Percentiles rank a stretch among this genome's conserved stretches.
phyloP scores from a whole-genome alignment of 2,329 filamentous ascomycete species.

The Raffaelea ambrosiae region DNA sequence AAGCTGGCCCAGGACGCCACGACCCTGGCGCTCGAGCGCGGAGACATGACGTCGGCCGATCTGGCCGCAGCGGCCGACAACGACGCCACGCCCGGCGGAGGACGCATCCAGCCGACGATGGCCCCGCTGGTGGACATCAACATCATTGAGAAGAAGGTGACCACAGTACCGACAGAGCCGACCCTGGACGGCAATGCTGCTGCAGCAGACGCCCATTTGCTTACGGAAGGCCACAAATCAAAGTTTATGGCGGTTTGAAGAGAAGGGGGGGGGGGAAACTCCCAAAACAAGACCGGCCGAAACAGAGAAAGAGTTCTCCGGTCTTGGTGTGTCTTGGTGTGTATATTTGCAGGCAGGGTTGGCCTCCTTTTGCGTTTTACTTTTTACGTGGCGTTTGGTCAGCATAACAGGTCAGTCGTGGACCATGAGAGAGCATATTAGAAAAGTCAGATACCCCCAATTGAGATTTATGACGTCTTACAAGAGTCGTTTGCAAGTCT shows the following conservation, averaged over 20 bases:
- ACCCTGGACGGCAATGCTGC: conserved; percentile 18
- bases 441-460: neutral
- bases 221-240: conserved; percentile 41
- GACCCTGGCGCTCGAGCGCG: conserved; percentile 43
- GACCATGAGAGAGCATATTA: no score
- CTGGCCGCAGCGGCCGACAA: conserved; percentile 37
- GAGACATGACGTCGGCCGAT: conserved; percentile 35
- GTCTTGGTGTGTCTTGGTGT: no score
- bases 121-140: conserved; percentile 34
- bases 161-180: conserved; percentile 28
- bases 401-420: no score
- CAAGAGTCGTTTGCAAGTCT: no score
- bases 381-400: no score
- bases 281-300: no score
- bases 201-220: conserved; percentile 33
- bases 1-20: conserved; percentile 29
- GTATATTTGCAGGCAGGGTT: no score
- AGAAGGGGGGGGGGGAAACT: neutral
- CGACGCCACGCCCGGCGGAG: conserved; percentile 14
- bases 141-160: conserved; percentile 43
- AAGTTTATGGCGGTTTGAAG: neutral
- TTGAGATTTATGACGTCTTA: no score
- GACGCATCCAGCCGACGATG: conserved; percentile 21
- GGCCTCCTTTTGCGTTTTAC: neutral
- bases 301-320: no score